Percentiles rank a stretch among this genome's conserved stretches.
Conservation (phyloP, 164 flowering plant genomes). For the Vitis labrusca region DNA sequence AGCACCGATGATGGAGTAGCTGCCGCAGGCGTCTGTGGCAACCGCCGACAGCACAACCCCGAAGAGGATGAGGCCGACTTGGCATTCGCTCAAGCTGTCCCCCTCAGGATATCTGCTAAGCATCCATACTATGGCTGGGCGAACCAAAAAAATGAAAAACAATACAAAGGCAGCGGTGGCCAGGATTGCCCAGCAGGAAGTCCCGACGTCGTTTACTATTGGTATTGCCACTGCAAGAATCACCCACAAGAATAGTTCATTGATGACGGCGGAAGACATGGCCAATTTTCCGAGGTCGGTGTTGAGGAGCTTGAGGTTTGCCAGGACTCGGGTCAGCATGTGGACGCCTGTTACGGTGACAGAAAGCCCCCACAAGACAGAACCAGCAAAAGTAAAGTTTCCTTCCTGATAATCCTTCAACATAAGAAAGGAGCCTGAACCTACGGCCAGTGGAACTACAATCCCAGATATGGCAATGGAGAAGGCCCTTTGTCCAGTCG, state of each 20-base stretch:
- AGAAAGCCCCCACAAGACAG: constrained; percentile 27
- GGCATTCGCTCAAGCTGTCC: constrained; percentile 18
- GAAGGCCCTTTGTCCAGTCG: constrained; percentile 19
- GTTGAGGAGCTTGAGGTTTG: constrained; percentile 33
- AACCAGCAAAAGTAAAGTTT: not conserved
- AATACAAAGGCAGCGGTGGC: constrained; percentile 12
- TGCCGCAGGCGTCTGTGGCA: constrained; percentile 27
- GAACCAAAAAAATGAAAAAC: constrained; percentile 12
- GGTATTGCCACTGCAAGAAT: constrained; percentile 14
- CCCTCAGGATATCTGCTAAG: constrained; percentile 8
- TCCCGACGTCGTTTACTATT: not conserved
- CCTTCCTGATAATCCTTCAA: not conserved
- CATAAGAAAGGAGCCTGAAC: constrained; percentile 19
- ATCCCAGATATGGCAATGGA: constrained; percentile 21
- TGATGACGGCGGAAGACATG: constrained; percentile 25
- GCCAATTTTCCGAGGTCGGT: constrained; percentile 34
- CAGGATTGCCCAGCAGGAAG: not conserved
- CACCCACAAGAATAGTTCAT: constrained; percentile 29
- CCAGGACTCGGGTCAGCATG: constrained; percentile 20
- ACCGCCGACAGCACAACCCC: constrained; percentile 19
- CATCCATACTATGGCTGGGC: constrained; percentile 25
- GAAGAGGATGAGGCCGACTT: constrained; percentile 18
- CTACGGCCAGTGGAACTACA: constrained; percentile 21
- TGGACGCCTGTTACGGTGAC: constrained; percentile 35
- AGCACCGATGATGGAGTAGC: constrained; percentile 40